Percentiles rank a stretch among this genome's conserved stretches.
Conservation (phyloP, 2,329 filamentous ascomycete genomes). For the Arthroderma sp. region DNA sequence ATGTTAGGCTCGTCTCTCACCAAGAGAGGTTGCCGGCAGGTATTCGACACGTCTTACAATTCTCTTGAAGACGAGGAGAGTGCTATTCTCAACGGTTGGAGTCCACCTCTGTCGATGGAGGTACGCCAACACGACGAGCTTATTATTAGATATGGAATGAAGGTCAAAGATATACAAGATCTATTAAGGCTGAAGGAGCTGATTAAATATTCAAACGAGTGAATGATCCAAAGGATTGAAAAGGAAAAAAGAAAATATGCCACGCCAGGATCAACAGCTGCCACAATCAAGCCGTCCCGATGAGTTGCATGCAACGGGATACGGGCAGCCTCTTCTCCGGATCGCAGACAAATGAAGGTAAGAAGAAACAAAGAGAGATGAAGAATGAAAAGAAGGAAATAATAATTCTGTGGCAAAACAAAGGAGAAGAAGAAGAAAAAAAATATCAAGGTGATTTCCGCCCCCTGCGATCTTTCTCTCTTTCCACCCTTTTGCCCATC, state of each 20-base stretch:
- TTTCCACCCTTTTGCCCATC: too few species aligned
- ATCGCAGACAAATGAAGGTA: background rate
- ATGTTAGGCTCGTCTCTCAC: background rate
- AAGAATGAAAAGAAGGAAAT: background rate
- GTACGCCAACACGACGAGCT: too few species aligned
- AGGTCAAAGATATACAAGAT: background rate
- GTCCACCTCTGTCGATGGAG: too few species aligned
- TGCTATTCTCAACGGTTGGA: too few species aligned
- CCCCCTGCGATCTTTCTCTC: too few species aligned
- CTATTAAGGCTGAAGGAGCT: too few species aligned
- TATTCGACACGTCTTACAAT: too few species aligned
- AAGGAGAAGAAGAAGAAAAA: background rate
- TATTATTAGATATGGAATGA: background rate
- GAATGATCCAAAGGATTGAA: too few species aligned
- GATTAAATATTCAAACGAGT: too few species aligned
- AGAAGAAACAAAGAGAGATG: background rate
- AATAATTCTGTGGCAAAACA: background rate
- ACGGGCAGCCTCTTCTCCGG: background rate
- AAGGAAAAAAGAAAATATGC: too few species aligned
- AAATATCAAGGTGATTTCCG: background rate
- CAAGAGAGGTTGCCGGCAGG: background rate
- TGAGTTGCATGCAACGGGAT: background rate
- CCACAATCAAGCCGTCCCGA: background rate
- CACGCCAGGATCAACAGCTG: too few species aligned
- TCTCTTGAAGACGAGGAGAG: too few species aligned